phyloP scores from a whole-genome alignment of 208 protist species.

The Trichomonas gallinae region DNA sequence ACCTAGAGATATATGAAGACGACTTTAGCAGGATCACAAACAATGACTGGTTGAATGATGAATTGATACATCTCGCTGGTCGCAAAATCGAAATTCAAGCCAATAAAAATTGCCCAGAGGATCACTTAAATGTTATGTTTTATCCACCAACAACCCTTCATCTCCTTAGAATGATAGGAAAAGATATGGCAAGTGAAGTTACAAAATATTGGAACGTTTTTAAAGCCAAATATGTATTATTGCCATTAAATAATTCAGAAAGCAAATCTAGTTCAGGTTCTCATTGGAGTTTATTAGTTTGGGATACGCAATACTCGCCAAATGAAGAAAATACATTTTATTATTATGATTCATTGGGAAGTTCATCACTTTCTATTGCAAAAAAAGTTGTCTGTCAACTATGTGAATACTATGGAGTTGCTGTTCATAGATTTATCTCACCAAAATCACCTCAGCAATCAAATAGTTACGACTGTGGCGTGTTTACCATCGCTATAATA shows the following conservation, averaged over 20 bases:
- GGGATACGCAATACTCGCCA: not conserved
- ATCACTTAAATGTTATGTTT: not conserved
- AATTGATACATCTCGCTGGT: not conserved
- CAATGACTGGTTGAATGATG: not conserved
- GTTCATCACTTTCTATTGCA: not conserved
- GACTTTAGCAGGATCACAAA: not conserved
- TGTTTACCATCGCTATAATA: not conserved
- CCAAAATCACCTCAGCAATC: not conserved
- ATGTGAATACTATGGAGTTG: not conserved
- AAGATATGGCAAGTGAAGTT: not conserved
- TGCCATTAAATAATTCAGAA: not conserved
- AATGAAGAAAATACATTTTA: not conserved
- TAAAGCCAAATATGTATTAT: not conserved
- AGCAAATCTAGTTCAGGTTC: not conserved
- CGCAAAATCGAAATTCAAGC: not conserved
- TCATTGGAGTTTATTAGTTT: not conserved
- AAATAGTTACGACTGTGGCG: not conserved
- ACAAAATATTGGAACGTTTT: not conserved
- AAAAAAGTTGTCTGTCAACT: not conserved
- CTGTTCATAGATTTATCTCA: not conserved
- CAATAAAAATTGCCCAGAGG: not conserved
- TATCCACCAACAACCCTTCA: not conserved
- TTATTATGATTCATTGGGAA: not conserved
- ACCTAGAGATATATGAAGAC: not conserved
- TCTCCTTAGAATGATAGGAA: not conserved